Evolutionary conservation across 108 stramenopile species (phyloP).

Genomic region (Fragilariopsis cylindrus): DNA sequence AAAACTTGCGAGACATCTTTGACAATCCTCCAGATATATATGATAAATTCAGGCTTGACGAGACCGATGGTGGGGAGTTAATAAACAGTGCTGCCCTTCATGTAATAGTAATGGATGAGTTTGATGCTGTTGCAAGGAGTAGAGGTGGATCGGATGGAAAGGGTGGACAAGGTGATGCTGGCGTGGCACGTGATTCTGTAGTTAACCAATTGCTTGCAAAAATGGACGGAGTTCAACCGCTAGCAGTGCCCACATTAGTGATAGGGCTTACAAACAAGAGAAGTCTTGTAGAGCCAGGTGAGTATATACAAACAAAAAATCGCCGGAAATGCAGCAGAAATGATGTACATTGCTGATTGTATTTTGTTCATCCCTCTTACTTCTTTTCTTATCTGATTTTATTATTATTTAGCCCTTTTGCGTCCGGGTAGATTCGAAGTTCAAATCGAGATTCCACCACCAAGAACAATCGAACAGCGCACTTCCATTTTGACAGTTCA

Average conservation of each 20-base stretch:
- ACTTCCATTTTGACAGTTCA: slow-evolving; percentile 79
- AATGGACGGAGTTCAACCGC: slow-evolving; percentile 92
- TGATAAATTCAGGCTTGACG: slow-evolving; percentile 50
- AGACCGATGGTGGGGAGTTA: slow-evolving; percentile 59
- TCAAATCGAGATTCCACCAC: slow-evolving; percentile 84
- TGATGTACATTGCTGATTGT: neutral
- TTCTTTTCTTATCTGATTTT: slow-evolving; percentile 10
- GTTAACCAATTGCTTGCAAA: slow-evolving; percentile 93
- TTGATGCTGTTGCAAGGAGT: slow-evolving; percentile 90
- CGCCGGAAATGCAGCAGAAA: neutral
- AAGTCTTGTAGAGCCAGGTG: slow-evolving; percentile 81
- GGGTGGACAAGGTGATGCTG: slow-evolving; percentile 88
- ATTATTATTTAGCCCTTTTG: slow-evolving; percentile 49
- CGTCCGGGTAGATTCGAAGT: slow-evolving; percentile 87
- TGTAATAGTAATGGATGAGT: slow-evolving; percentile 88
- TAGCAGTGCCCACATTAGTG: slow-evolving; percentile 85
- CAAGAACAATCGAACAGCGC: slow-evolving; percentile 67
- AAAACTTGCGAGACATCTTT: slow-evolving; percentile 81
- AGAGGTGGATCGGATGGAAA: slow-evolving; percentile 69
- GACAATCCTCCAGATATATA: slow-evolving; percentile 81
- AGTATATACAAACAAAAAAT: neutral
- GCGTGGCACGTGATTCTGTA: slow-evolving; percentile 88
- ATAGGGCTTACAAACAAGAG: slow-evolving; percentile 94
- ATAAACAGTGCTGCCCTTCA: slow-evolving; percentile 48
- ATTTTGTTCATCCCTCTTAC: neutral